phyloP scores from a whole-genome alignment of 768 basidiomycete genomes.

The Panaeolus papilionaceus region DNA sequence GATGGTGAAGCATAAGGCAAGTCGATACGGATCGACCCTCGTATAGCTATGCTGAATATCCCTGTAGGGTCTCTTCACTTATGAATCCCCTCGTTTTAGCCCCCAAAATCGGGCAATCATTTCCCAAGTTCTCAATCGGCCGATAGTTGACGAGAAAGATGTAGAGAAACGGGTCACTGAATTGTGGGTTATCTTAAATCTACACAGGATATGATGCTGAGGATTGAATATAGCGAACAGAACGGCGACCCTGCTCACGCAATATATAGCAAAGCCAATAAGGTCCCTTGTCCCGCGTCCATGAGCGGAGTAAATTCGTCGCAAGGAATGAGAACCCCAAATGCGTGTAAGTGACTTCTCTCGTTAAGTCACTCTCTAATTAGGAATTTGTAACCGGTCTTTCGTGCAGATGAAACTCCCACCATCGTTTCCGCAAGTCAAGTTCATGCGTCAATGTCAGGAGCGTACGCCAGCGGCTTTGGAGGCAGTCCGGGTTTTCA shows the following conservation, averaged over 20 bases:
- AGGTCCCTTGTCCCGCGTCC: conserved; percentile 9
- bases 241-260: conserved; percentile 26
- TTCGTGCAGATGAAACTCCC: conserved; percentile 9
- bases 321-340: conserved; percentile 12
- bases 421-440: conserved; percentile 13
- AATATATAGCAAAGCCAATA: conserved; percentile 14
- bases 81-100: conserved; percentile 48
- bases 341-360: conserved; percentile 7
- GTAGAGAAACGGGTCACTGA: conserved; percentile 47
- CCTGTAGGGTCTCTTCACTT: conserved; percentile 49
- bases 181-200: conserved; percentile 49
- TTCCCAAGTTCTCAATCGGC: conserved; percentile 58
- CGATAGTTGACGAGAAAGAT: conserved; percentile 48
- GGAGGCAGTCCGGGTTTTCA: conserved; percentile 2
- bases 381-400: conserved; percentile 8
- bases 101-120: conserved; percentile 52
- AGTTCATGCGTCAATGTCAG: conserved; percentile 8
- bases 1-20: conserved; percentile 48
- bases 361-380: conserved; percentile 9
- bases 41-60: conserved; percentile 12
- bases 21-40: conserved; percentile 21
- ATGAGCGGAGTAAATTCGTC: conserved; percentile 7
- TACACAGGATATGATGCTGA: conserved; percentile 10
- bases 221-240: conserved; percentile 32
- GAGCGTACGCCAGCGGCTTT: background rate